Base-by-base conservation (phyloP, 139 green algal genomes). In the Volvox africanus region DNA sequence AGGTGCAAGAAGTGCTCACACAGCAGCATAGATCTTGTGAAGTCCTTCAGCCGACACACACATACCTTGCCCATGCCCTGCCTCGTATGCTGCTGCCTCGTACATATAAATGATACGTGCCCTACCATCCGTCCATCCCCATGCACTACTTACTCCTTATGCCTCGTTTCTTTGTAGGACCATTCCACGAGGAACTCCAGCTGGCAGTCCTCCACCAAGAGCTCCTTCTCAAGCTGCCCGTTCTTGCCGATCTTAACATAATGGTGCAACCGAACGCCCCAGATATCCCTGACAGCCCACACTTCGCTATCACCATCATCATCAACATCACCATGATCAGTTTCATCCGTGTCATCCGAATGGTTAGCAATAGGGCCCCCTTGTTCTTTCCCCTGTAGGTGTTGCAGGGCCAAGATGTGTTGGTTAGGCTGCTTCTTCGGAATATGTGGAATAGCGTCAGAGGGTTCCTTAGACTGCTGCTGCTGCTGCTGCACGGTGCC, bases 171-270 rank as follows among this genome's bases (percentile, higher is more conserved):
- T 17, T 86, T 44, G 24, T 86, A 86, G 0, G 14, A 0, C 80
- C 80, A 86, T 24, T 61, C 30, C n/a, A 87, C 81, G 18, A 87
- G 81, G 81, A 87, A 87, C 81, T 87, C 30, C 61, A 87, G 61
- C 50, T 35, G 3, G 81, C 81, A 87, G 17, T 84, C 21, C 65
- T 65, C 78, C 61, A 19, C 14, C 22, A 22, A 24, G 50, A 87
- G 81, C 81, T 77, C 81, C 81, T 87, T 32, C 81, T 61, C 18
- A 61, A 87, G 61, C 61, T 76, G 61, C 11, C 61, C 61, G 18
- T 16, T 32, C 61, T 61, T 87, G 61, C 17, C 16, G 16, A 73
- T 24, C 14, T 18, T 30, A 19, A 76, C 81, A 32, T 22, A 2
- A 61, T 87, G 81, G 6, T 30, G 21, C 17, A 87, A 33, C 61